Base-by-base conservation (phyloP, 139 green algal species). In the Chlorella sp. region DNA sequence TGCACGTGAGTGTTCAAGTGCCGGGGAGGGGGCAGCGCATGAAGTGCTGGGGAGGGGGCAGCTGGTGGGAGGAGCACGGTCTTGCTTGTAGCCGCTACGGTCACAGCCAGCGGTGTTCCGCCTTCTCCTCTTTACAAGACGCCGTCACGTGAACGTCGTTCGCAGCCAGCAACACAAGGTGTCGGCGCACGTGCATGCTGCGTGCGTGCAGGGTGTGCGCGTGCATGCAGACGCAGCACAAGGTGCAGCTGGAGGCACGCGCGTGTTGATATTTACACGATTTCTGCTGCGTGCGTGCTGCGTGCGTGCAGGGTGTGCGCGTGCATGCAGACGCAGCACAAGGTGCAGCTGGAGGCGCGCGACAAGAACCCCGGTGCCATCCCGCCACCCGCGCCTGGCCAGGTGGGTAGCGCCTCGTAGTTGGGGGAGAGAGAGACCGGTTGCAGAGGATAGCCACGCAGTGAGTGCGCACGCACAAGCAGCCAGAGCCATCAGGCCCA, bases 151-250 rank as follows among this genome's bases (percentile, higher is more conserved):
- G 10, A 55, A 55, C 10, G 10, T 55, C 10, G 42, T 55, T 55
- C 55, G 69, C 50, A 31, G 50, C 29, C 27, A 64, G 14, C 23
- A 64, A 23, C 29, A 64, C 23, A 64, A 64, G 17, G 17, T 55
- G 10, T 55, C 10, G n/a, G n/a, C n/a, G n/a, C n/a, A n/a, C n/a
- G n/a, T 67, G 69, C 50, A 31, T 67, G 51, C 27, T n/a, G 22
- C 4, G 66, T 62, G n/a, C 6, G 24, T 71, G 35, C 87, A 94
- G 85, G 31, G 90, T 95, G 62, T 95, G 90, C 76, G 90, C 88
- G 10, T 95, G 90, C 85, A 92, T 95, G 88, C 90, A 94, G 78
- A 95, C 91, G 30, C 91, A 96, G 86, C 83, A 91, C 83, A 94
- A 95, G 80, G 76, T 92, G 27, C 81, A 96, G 88, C 55, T 96